Evolutionary conservation across 176 grass and related monocot genomes (phyloP).

Genomic region (Lolium perenne): DNA sequence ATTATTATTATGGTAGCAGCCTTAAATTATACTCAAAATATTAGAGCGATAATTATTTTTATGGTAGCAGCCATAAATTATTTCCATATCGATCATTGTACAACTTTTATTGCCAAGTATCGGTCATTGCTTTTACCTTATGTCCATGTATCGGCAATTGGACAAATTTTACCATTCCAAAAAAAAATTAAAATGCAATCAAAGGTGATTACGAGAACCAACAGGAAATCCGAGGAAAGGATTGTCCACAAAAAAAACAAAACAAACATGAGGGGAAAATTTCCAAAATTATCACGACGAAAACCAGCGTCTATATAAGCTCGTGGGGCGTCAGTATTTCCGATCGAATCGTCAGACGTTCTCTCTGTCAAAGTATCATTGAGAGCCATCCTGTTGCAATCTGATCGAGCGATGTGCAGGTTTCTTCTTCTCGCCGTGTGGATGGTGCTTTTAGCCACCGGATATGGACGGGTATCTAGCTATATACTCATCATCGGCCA

Average conservation of each 20-base stretch:
- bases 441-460: not conserved
- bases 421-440: conserved; percentile 7
- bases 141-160: no score
- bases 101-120: no score
- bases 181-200: no score
- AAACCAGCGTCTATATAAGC: not conserved
- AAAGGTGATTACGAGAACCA: not conserved
- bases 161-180: no score
- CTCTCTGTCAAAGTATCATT: not conserved
- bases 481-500: not conserved
- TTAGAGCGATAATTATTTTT: no score
- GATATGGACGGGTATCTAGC: not conserved
- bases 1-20: no score
- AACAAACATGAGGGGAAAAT: not conserved
- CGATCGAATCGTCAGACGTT: not conserved
- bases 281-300: no score
- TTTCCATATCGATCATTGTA: no score
- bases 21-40: no score
- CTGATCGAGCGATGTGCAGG: not conserved
- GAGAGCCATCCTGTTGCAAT: not conserved
- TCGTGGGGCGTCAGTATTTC: not conserved
- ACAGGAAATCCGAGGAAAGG: not conserved
- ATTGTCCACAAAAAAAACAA: not conserved
- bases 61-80: no score
- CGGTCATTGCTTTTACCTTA: no score